Evolutionary conservation across 768 basidiomycete genomes (phyloP).

Genomic region (Mrakia hoshinonis): DNA sequence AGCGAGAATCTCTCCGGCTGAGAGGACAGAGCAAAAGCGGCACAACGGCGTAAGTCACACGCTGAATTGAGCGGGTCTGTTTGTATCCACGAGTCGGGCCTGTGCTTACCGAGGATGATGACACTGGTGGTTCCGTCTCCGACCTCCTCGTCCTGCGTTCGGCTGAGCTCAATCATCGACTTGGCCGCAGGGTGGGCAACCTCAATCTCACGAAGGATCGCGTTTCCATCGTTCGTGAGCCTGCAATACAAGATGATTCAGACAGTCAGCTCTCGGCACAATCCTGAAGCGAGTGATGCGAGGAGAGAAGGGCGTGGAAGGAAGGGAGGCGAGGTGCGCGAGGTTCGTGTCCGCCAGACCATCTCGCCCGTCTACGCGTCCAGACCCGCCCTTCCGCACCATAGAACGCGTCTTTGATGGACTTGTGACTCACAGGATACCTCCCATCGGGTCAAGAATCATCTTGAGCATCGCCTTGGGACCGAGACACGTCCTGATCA

Average conservation of each 20-base stretch:
- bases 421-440: constrained; percentile 61
- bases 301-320: constrained; percentile 15
- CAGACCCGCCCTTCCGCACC: not conserved
- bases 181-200: constrained; percentile 98
- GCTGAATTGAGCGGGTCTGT: not conserved
- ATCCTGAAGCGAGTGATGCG: not conserved
- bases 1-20: constrained; percentile 93
- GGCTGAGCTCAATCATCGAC: constrained; percentile 96
- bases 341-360: not conserved
- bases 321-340: not conserved
- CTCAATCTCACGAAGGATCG: constrained; percentile 95
- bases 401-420: not conserved
- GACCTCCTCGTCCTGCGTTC: constrained; percentile 98
- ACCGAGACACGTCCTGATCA: constrained; percentile 91
- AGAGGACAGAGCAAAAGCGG: not conserved
- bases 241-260: constrained; percentile 42
- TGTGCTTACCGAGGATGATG: constrained; percentile 75
- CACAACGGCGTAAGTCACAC: not conserved
- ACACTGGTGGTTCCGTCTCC: constrained; percentile 98
- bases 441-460: constrained; percentile 99
- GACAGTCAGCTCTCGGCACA: too few relatives aligned
- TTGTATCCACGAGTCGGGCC: not conserved
- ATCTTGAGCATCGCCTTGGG: constrained; percentile 99
- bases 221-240: constrained; percentile 97
- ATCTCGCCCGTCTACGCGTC: constrained; percentile 2